Evolutionary conservation across 129 eudicot genomes (phyloP).

Genomic region (Smallanthus sonchifolius): DNA sequence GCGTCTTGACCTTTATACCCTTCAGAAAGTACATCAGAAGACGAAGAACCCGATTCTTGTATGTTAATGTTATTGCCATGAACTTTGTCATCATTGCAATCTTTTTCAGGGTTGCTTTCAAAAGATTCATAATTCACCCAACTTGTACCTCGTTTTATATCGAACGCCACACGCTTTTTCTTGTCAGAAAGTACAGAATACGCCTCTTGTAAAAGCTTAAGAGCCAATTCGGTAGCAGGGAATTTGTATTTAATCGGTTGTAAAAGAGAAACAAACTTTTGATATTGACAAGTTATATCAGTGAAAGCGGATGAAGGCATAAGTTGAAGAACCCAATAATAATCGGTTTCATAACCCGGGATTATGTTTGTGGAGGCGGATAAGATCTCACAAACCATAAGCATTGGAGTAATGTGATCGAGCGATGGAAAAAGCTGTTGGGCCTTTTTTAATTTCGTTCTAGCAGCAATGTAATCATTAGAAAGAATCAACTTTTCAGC

Average conservation of each 20-base stretch:
- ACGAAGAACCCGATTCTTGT: constrained; percentile 42
- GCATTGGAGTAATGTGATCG: constrained; percentile 48
- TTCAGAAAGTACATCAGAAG: constrained; percentile 44
- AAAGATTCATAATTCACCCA: constrained; percentile 44
- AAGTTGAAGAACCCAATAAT: constrained; percentile 64
- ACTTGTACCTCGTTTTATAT: constrained; percentile 44
- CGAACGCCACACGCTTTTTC: constrained; percentile 47
- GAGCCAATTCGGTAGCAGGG: constrained; percentile 52
- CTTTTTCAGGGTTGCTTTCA: constrained; percentile 27
- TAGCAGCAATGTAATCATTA: constrained; percentile 48
- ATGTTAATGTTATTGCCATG: constrained; percentile 16
- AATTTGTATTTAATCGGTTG: constrained; percentile 55
- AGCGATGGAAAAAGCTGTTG: constrained; percentile 49
- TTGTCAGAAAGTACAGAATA: constrained; percentile 49
- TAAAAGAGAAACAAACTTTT: constrained; percentile 40
- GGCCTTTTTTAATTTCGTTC: constrained; percentile 44
- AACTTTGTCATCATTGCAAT: constrained; percentile 17
- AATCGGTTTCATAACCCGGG: constrained; percentile 48
- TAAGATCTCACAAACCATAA: constrained; percentile 48
- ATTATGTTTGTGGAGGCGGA: constrained; percentile 41
- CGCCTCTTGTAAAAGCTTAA: constrained; percentile 49
- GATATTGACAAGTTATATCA: constrained; percentile 39
- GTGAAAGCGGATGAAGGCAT: constrained; percentile 40
- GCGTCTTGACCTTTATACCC: constrained; percentile 35
- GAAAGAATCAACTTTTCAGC: constrained; percentile 47